Evolutionary conservation across 2,329 filamentous ascomycete species (phyloP), one percentile per base, ranked within the genome.

Genomic region (Trichoderma afroharzianum): DNA sequence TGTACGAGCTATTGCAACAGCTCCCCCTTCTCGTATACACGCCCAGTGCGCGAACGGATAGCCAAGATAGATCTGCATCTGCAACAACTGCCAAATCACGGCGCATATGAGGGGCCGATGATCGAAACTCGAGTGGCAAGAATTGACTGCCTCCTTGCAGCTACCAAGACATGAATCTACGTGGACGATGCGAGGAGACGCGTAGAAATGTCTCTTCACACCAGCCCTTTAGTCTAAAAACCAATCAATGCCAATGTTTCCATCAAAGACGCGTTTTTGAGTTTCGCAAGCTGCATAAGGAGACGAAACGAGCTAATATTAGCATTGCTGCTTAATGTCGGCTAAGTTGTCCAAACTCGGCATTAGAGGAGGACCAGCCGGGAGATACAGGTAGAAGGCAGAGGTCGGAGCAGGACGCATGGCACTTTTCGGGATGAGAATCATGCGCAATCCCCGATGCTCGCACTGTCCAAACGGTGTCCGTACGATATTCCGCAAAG

Each of bases 261-360:
- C 36, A 28, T 21, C 39, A 43, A 53, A 62, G 66, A 61, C 66
- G 66, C 66, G 66, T 12, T 58, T n/a, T 58, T 53, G 39, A 53
- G 57, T 69, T 36, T 62, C 33, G 24, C 57, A 53, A 58, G 28
- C 36, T 53, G 66, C 66, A 69, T 69, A 53, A 69, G 39, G 66
- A 62, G 66, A 26, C 66, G 66, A 69, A 69, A 69, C 57, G 43
- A 69, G 66, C 66, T 69, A 69, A 69, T 62, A 50, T 62, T 61
- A 62, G 57, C 57, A 69, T 36, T 53, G 39, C 30, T 69, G 55
- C 53, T 68, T 68, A 59, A 59, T 68, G 33, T 68, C 64, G 53
- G 64, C 64, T 59, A 68, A 26, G 12, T 59, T 12, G 11, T 30
- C 64, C 64, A 59, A 59, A 68, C 33, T 39, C 53, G 64, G 64